phyloP scores from a whole-genome alignment of 2,329 filamentous ascomycete species.

The Beauveria scarabaeidicola region DNA sequence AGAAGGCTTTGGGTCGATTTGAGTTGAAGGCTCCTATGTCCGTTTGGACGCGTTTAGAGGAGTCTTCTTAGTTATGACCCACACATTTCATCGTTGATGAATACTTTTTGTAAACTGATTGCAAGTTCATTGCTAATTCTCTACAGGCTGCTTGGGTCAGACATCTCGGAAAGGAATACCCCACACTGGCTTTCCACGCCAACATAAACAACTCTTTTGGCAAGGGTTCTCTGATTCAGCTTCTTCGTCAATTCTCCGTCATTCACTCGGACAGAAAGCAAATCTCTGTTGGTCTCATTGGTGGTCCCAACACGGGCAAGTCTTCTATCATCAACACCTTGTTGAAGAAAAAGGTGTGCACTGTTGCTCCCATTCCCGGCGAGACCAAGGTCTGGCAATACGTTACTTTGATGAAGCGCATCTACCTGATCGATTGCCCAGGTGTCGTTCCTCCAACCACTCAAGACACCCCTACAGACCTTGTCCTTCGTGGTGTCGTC shows the following conservation, averaged over 20 bases:
- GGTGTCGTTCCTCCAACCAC: slow-evolving; percentile 89
- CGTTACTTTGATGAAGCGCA: slow-evolving; percentile 88
- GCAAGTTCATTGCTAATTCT: slow-evolving; percentile 19
- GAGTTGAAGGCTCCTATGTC: slow-evolving; percentile 83
- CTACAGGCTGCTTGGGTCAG: slow-evolving; percentile 85
- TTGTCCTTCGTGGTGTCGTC: slow-evolving; percentile 83
- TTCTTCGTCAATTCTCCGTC: slow-evolving; percentile 85
- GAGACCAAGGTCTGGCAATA: slow-evolving; percentile 99
- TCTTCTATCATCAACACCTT: slow-evolving; percentile 96
- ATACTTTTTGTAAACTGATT: slow-evolving; percentile 11
- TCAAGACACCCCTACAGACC: slow-evolving; percentile 75
- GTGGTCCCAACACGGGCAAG: slow-evolving; percentile 81
- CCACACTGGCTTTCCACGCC: slow-evolving; percentile 89
- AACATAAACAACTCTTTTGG: slow-evolving; percentile 94
- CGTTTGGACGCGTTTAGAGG: slow-evolving; percentile 50
- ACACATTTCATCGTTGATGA: slow-evolving; percentile 44
- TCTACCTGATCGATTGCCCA: slow-evolving; percentile 86
- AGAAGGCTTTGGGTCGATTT: slow-evolving; percentile 74
- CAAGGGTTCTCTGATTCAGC: slow-evolving; percentile 85
- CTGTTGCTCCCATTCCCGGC: slow-evolving; percentile 85
- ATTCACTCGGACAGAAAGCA: slow-evolving; percentile 89
- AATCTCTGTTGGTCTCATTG: slow-evolving; percentile 81
- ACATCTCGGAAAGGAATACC: slow-evolving; percentile 78
- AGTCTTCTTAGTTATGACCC: slow-evolving; percentile 98
- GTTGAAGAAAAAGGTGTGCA: slow-evolving; percentile 89